Percentiles rank a stretch among this genome's conserved stretches.
These are phyloP conservation scores for Leishmania braziliensis DNA, from an alignment of 208 protist species.

Conservation along the genomic window DNA sequence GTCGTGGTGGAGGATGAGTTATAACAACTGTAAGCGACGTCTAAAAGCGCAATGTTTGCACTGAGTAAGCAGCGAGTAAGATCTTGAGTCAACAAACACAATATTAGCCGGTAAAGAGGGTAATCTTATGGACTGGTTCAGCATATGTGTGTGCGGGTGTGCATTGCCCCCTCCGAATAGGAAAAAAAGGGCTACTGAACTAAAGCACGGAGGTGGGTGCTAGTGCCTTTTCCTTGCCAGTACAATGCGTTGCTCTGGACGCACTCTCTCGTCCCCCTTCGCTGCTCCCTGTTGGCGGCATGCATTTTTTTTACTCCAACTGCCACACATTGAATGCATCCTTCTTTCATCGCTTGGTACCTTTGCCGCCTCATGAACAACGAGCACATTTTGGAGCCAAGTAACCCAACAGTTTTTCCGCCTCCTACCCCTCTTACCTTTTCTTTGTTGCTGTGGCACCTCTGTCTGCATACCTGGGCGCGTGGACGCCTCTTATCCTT, in stretches of 20 bases:
- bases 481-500: not conserved
- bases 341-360: not conserved
- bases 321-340: not conserved
- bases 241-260: not conserved
- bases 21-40: constrained; percentile 20
- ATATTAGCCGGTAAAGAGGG: not conserved
- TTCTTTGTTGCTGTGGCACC: constrained; percentile 13
- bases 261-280: not conserved
- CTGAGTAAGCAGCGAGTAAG: not conserved
- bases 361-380: not conserved
- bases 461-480: not conserved
- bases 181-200: not conserved
- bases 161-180: not conserved
- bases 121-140: no score
- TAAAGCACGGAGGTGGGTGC: not conserved
- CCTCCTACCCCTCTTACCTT: not conserved
- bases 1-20: constrained; percentile 82
- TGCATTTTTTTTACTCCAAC: not conserved
- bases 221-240: not conserved
- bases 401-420: not conserved
- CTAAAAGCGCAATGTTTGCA: not conserved
- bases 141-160: not conserved
- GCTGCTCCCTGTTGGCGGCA: not conserved
- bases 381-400: not conserved
- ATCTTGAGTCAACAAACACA: not conserved